A percentile compares a stretch with the other conserved stretches of the same genome.
phyloP scores from a whole-genome alignment of 345 rosid genomes.

The Populus davidiana region DNA sequence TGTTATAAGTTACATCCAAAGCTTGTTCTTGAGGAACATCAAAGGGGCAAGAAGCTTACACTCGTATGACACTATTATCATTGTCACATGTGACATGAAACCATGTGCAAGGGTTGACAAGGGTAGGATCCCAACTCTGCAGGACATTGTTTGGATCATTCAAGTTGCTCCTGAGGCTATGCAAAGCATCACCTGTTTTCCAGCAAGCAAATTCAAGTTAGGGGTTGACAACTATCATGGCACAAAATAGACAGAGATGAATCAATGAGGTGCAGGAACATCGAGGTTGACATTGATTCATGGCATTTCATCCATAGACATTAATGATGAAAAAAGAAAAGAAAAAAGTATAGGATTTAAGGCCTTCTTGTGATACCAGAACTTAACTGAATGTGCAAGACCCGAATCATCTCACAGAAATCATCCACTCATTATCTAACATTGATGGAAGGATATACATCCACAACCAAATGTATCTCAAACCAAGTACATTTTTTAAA shows the following conservation, averaged over 20 bases:
- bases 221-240: not conserved
- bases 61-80: slow-evolving; percentile 92
- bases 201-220: not conserved
- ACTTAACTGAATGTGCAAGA: not conserved
- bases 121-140: slow-evolving; percentile 99
- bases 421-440: not conserved
- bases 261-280: not conserved
- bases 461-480: not conserved
- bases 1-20: not conserved
- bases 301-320: not conserved
- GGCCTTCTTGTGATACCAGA: not conserved
- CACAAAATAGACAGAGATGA: not conserved
- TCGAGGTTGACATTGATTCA: not conserved
- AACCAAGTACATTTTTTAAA: not conserved
- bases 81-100: slow-evolving; percentile 94
- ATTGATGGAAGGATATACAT: not conserved
- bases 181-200: slow-evolving; percentile 92
- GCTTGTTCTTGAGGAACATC: slow-evolving; percentile 5
- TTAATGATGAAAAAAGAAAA: not conserved
- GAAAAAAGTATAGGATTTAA: not conserved
- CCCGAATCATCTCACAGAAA: not conserved
- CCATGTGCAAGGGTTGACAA: slow-evolving; percentile 98
- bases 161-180: slow-evolving; percentile 65
- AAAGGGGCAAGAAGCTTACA: slow-evolving; percentile 43
- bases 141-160: slow-evolving; percentile 86